Percentiles rank a stretch among this genome's conserved stretches.
phyloP scores from a whole-genome alignment of 176 grass and related monocot species.

The Echinochloa phyllopogon region DNA sequence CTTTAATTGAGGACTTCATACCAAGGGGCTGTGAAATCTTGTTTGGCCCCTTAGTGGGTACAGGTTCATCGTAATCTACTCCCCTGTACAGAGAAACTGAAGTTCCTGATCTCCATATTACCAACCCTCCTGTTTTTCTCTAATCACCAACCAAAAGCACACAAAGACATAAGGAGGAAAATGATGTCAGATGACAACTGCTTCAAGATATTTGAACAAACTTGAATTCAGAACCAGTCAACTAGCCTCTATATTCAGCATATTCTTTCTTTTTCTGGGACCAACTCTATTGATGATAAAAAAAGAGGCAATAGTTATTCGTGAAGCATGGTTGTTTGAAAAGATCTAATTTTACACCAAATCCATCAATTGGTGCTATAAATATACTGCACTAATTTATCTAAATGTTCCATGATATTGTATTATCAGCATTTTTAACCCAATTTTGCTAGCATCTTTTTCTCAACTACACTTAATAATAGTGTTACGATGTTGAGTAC shows the following conservation, averaged over 20 bases:
- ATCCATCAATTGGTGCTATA: background rate
- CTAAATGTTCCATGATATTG: background rate
- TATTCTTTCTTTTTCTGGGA: background rate
- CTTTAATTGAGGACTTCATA: conserved; percentile 47
- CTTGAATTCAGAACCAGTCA: background rate
- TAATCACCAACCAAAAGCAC: conserved; percentile 35
- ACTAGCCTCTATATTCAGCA: background rate
- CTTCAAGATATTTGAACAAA: conserved; percentile 14
- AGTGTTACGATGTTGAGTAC: background rate
- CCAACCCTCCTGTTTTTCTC: conserved; percentile 97
- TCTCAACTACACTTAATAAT: conserved; percentile 23
- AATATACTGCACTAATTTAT: conserved; percentile 2
- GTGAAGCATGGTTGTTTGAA: background rate
- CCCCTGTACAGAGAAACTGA: conserved; percentile 92
- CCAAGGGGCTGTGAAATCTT: conserved; percentile 43
- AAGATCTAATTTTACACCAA: background rate
- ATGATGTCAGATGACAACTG: conserved; percentile 37
- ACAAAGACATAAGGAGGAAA: conserved; percentile 20
- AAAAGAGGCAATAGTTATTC: background rate
- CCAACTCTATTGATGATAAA: background rate
- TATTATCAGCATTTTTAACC: background rate
- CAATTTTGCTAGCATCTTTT: background rate
- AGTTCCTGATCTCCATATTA: conserved; percentile 96
- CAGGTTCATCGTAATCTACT: conserved; percentile 63
- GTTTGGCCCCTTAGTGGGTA: conserved; percentile 44